Evolutionary conservation across 73 alveolate genomes (phyloP).

Genomic region (Paramecium tetraurelia): DNA sequence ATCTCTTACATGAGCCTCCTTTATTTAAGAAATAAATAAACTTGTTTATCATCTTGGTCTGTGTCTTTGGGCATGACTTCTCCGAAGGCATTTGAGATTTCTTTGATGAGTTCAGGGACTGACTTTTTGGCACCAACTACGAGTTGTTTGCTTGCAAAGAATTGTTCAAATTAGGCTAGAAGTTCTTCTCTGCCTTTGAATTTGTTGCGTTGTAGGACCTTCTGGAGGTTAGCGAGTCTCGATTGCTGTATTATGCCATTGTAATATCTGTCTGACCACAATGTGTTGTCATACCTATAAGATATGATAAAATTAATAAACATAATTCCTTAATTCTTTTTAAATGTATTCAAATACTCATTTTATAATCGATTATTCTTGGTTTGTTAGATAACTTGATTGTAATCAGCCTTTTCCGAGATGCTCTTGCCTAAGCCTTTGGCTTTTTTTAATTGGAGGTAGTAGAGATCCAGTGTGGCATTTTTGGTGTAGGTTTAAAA

Average conservation of each 20-base stretch:
- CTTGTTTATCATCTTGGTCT: neutral
- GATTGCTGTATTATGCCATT: neutral
- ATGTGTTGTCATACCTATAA: slow-evolving; percentile 20
- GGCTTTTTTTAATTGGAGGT: neutral
- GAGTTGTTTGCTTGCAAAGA: neutral
- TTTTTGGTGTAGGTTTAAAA: slow-evolving; percentile 2
- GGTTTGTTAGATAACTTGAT: neutral
- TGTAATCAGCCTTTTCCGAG: slow-evolving; percentile 20
- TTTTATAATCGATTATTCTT: neutral
- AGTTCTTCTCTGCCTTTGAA: slow-evolving; percentile 2
- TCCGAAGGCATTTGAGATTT: neutral
- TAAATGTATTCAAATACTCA: neutral
- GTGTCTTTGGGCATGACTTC: neutral
- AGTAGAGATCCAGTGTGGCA: neutral
- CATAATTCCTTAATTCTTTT: slow-evolving; percentile 15
- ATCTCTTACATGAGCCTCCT: neutral
- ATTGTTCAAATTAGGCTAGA: neutral
- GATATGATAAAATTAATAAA: neutral
- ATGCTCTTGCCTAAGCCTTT: neutral
- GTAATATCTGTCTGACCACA: slow-evolving; percentile 39
- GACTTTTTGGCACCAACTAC: neutral
- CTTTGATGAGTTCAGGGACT: neutral
- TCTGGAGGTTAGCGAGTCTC: neutral
- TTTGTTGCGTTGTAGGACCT: neutral
- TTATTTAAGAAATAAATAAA: neutral